Evolutionary conservation across 2,329 filamentous ascomycete genomes (phyloP).

Genomic region (Aurifilum marmelostoma): DNA sequence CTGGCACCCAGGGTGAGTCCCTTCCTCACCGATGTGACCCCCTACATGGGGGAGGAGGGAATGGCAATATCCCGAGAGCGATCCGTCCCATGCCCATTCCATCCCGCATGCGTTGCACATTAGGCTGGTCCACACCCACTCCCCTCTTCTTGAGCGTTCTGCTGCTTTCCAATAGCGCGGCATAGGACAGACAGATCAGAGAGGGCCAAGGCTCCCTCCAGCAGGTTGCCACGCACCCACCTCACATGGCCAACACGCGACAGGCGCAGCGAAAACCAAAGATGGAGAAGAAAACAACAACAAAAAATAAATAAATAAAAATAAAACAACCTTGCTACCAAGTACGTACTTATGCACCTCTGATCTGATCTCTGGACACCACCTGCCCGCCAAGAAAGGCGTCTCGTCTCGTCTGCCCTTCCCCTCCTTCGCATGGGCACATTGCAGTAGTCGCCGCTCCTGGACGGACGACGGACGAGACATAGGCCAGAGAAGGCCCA

Average conservation of each 20-base stretch:
- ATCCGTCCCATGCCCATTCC: neutral
- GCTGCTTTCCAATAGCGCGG: neutral
- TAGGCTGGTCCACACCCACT: neutral
- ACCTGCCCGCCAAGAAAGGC: neutral
- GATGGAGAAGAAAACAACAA: no score
- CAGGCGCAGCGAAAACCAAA: neutral
- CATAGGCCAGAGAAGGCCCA: neutral
- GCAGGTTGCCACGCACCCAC: neutral
- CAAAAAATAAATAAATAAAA: no score
- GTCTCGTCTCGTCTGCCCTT: neutral
- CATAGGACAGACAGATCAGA: neutral
- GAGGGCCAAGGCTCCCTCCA: neutral
- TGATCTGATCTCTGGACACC: neutral
- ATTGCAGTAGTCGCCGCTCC: neutral
- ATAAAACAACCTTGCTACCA: neutral
- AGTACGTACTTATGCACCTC: neutral
- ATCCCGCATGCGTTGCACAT: conserved; percentile 2
- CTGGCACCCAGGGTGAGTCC: neutral
- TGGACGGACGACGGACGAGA: neutral
- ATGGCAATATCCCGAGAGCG: neutral
- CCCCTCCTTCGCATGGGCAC: neutral
- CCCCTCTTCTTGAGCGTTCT: neutral
- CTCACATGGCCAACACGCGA: conserved; percentile 1
- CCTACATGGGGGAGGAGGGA: neutral
- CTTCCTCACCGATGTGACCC: conserved; percentile 1